Evolutionary conservation across 1,139 yeast genomes (phyloP).

Genomic region (Nadsonia starkeyi-henricii): DNA sequence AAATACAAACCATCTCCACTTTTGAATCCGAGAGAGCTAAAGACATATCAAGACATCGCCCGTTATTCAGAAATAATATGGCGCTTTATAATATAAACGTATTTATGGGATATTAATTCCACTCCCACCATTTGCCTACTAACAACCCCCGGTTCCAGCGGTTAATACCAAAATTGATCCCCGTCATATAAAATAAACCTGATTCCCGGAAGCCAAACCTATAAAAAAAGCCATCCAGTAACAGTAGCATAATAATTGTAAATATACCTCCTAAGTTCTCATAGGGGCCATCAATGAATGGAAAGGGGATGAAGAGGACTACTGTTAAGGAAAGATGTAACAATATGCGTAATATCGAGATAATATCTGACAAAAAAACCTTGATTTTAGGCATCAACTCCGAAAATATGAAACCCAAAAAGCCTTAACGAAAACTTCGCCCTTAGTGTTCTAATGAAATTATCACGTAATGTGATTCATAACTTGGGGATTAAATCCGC

Average conservation of each 20-base stretch:
- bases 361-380: too few relatives aligned
- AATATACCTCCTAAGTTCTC: neutral
- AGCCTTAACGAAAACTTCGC: slow-evolving; percentile 45
- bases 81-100: too few relatives aligned
- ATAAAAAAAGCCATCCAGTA: neutral
- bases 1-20: too few relatives aligned
- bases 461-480: slow-evolving; percentile 56
- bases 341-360: too few relatives aligned
- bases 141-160: too few relatives aligned
- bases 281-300: neutral
- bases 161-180: too few relatives aligned
- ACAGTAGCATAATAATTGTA: neutral
- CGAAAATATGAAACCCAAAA: slow-evolving; percentile 7
- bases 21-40: too few relatives aligned
- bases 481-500: slow-evolving; percentile 67
- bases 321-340: neutral
- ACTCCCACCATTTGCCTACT: too few relatives aligned
- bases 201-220: neutral
- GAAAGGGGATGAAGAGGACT: neutral
- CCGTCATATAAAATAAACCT: neutral
- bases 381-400: too few relatives aligned
- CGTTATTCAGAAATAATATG: too few relatives aligned
- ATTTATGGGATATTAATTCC: too few relatives aligned
- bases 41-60: too few relatives aligned
- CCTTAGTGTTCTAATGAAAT: slow-evolving; percentile 73